A percentile compares a stretch with the other conserved stretches of the same genome.
These are phyloP conservation scores for Rhipidocladum racemiflorum DNA, from an alignment of 176 grass and related monocot species.

Conservation along the genomic window DNA sequence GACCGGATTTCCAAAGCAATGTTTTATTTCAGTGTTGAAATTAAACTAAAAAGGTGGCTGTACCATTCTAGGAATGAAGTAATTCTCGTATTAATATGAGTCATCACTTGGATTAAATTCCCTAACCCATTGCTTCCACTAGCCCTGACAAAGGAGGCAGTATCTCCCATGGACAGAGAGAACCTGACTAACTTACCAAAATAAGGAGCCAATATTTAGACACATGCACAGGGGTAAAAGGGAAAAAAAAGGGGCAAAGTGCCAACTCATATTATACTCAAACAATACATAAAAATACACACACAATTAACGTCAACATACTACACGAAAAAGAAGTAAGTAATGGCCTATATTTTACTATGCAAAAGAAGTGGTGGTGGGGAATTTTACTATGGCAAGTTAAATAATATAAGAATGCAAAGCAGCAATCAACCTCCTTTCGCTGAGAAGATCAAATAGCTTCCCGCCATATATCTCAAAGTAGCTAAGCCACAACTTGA, in stretches of 20 bases:
- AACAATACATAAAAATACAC: neutral
- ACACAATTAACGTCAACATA: neutral
- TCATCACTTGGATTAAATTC: neutral
- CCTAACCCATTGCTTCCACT: neutral
- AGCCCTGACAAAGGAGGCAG: neutral
- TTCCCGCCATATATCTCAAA: constrained; percentile 84
- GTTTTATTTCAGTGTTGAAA: neutral
- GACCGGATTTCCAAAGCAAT: neutral
- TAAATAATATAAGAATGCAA: neutral
- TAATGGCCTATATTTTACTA: neutral
- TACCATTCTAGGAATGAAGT: neutral
- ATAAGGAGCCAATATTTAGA: neutral
- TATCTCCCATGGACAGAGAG: neutral
- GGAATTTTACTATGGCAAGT: neutral
- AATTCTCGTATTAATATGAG: neutral
- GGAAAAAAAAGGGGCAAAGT: neutral
- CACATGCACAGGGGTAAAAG: neutral
- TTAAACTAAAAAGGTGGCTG: neutral
- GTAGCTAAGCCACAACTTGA: constrained; percentile 87
- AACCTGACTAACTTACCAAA: constrained; percentile 8
- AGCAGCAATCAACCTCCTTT: constrained; percentile 51
- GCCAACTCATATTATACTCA: neutral
- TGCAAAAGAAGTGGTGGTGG: too few species aligned
- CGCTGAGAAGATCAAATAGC: constrained; percentile 72
- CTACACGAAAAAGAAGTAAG: neutral